These are phyloP conservation scores for Sporothrix protearum DNA, from an alignment of 2,329 filamentous ascomycete species.

Conservation along the genomic window DNA sequence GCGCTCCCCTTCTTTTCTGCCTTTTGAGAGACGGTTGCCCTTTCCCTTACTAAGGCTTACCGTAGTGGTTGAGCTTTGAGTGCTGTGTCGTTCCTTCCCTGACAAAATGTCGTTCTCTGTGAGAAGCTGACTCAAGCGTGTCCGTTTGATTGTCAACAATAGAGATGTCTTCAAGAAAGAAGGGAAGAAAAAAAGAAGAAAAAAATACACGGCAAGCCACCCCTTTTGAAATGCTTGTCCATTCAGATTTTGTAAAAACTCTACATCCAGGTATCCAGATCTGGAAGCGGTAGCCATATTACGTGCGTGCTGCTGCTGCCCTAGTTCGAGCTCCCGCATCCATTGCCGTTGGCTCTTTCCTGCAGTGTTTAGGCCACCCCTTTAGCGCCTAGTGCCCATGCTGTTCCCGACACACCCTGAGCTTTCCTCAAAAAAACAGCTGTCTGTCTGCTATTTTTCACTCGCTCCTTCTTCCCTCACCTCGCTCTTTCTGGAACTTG, in stretches of 20 bases:
- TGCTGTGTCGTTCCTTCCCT: not conserved
- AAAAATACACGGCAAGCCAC: not conserved
- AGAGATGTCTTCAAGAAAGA: too few relatives aligned
- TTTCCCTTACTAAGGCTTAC: not conserved
- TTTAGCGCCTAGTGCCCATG: not conserved
- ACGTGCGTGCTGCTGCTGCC: not conserved
- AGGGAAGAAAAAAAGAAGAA: not conserved
- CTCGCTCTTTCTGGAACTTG: constrained; percentile 17
- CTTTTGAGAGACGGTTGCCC: not conserved
- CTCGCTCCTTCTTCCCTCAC: constrained; percentile 1
- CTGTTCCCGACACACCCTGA: constrained; percentile 12
- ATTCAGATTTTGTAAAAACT: not conserved
- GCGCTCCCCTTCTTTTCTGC: not conserved
- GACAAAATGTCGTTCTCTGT: not conserved
- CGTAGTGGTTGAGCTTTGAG: not conserved
- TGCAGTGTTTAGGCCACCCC: not conserved
- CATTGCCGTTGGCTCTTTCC: not conserved
- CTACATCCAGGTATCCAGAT: not conserved
- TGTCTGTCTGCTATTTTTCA: constrained; percentile 8
- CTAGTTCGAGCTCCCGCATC: not conserved
- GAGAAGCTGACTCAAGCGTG: not conserved
- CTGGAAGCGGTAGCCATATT: not conserved
- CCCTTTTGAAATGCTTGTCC: not conserved
- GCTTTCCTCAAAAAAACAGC: constrained; percentile 19
- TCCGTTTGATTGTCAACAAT: not conserved